Evolutionary conservation across 768 basidiomycete genomes (phyloP), one percentile per base, ranked within the genome.

Genomic region (Hypholoma fasciculare): DNA sequence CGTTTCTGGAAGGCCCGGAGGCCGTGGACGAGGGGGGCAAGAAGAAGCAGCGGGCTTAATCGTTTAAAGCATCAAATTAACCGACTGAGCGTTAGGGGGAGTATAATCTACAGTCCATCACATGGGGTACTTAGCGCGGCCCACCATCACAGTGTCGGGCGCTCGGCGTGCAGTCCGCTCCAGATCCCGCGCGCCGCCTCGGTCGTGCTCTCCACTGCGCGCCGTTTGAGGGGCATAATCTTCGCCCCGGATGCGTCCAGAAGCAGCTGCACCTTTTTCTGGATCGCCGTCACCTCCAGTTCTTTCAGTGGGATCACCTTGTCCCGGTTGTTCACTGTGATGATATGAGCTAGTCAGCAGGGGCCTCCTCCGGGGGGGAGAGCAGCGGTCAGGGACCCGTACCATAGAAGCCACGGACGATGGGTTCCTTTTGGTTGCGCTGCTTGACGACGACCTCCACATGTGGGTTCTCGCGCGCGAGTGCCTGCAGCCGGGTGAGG

Each of bases 201-300:
- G 50, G 88, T 86, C 27, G 82, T 84, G 67, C 89, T 92, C 77
- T 91, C 86, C 27, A 96, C 88, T 16, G 82, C 78, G 58, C 84
- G 80, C 63, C 88, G 82, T 70, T 94, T 93, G 67, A 95, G 75
- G 13, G 87, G 79, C 69, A 86, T 87, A 57, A 96, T 94, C 73
- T 92, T 91, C 46, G 88, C 84, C 20, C 94, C 94, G 6, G 92
- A 94, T 36, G 94, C 85, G 71, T 94, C 92, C 49, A 96, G 84
- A 40, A 96, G 77, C 27, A 96, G 83, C 62, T 90, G 79, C 55
- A 94, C 83, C 74, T 96, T 96, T 69, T 84, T 78, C 62, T 85
- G 79, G 66, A 96, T 86, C 20, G 82, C 86, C 48, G 80, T 86
- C 58, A 88, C 86, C 66, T 92, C 84, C 60, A 93, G 83, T 37